Evolutionary conservation across 768 basidiomycete species (phyloP).

Genomic region (Boletus subcaerulescens): DNA sequence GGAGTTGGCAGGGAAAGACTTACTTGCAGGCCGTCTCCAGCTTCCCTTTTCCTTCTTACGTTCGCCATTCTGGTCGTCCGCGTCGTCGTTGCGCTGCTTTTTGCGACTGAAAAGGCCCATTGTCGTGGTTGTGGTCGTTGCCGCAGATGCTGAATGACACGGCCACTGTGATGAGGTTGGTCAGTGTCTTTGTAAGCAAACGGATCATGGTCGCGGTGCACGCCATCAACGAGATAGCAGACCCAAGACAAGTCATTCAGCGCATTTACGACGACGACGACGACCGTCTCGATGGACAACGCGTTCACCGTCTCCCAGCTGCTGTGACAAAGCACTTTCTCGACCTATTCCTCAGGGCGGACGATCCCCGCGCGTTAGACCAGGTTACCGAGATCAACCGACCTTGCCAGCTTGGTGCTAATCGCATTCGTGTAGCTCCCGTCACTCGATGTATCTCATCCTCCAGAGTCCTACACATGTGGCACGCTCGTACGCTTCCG

Average conservation of each 20-base stretch:
- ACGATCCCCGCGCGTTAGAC: constrained; percentile 27
- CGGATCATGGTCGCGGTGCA: constrained; percentile 50
- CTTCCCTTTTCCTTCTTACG: constrained; percentile 80
- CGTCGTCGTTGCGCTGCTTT: constrained; percentile 34
- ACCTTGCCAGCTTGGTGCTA: not conserved
- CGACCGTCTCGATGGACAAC: not conserved
- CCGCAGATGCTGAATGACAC: constrained; percentile 2
- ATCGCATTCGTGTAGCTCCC: constrained; percentile 49
- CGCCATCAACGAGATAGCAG: constrained; percentile 45
- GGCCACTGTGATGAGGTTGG: constrained; percentile 6
- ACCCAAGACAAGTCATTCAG: constrained; percentile 48
- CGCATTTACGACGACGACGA: constrained; percentile 41
- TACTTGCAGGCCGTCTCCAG: constrained; percentile 81
- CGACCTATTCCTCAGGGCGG: constrained; percentile 37
- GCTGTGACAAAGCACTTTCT: constrained; percentile 47
- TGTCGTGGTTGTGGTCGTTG: constrained; percentile 18
- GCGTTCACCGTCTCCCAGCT: constrained; percentile 33
- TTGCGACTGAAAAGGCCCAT: constrained; percentile 65
- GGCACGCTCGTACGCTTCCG: constrained; percentile 69
- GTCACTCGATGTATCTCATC: constrained; percentile 42
- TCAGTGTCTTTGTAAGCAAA: constrained; percentile 16
- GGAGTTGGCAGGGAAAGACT: constrained; percentile 28
- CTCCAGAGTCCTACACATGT: constrained; percentile 48
- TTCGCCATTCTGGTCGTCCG: constrained; percentile 43
- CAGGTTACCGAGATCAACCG: constrained; percentile 21